Percentiles rank a stretch among this genome's conserved stretches.
Evolutionary conservation across 495 filamentous ascomycete species (phyloP).

Genomic region (Aspergillus cavernicola): DNA sequence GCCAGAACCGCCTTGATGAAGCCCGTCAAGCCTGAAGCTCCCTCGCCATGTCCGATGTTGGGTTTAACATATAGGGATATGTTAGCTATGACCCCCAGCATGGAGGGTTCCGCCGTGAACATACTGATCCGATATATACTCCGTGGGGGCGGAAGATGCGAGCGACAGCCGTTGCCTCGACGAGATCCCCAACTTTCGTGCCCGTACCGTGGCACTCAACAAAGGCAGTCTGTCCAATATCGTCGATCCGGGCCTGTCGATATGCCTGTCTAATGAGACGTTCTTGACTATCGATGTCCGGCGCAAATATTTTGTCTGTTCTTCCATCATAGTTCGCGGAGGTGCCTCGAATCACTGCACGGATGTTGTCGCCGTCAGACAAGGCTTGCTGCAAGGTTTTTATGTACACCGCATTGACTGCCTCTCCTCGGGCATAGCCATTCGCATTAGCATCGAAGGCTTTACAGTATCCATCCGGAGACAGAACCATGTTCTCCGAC

Average conservation of each 20-base stretch:
- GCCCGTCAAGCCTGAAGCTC: slow-evolving; percentile 30
- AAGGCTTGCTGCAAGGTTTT: slow-evolving; percentile 30
- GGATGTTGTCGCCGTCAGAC: slow-evolving; percentile 26
- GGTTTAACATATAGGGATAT: slow-evolving; percentile 24
- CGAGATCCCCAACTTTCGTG: slow-evolving; percentile 13
- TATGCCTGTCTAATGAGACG: slow-evolving; percentile 26
- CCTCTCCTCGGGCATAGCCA: slow-evolving; percentile 64
- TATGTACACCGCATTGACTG: slow-evolving; percentile 30
- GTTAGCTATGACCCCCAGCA: neutral
- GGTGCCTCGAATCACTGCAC: slow-evolving; percentile 37
- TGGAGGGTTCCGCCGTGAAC: neutral
- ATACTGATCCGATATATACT: slow-evolving; percentile 21
- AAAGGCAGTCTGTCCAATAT: slow-evolving; percentile 20
- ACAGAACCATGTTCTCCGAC: slow-evolving; percentile 26
- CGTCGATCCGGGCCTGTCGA: slow-evolving; percentile 19
- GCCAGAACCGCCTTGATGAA: slow-evolving; percentile 34
- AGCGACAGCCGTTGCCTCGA: slow-evolving; percentile 15
- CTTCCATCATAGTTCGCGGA: slow-evolving; percentile 33
- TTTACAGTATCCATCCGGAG: slow-evolving; percentile 35
- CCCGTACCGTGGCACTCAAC: slow-evolving; percentile 45
- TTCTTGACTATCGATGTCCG: slow-evolving; percentile 14
- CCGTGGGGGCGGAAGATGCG: slow-evolving; percentile 16
- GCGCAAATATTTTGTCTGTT: slow-evolving; percentile 5
- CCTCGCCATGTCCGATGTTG: slow-evolving; percentile 40
- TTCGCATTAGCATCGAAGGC: slow-evolving; percentile 59